phyloP scores from a whole-genome alignment of 2,329 filamentous ascomycete genomes.

The Trichoderma guizhouense region DNA sequence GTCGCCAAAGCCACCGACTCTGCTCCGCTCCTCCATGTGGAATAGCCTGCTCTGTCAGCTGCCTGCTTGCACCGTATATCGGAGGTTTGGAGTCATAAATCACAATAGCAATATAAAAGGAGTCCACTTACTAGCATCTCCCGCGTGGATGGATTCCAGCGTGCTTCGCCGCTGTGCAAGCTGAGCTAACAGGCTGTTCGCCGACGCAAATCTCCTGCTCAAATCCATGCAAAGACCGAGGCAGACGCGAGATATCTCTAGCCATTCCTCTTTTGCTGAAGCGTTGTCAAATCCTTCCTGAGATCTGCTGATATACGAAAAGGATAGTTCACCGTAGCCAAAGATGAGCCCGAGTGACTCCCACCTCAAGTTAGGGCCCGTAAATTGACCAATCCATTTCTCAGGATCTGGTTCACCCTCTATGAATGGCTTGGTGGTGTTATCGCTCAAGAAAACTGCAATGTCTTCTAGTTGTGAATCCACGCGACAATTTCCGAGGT shows the following conservation, averaged over 20 bases:
- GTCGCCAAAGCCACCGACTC: conserved; percentile 37
- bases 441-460: conserved; percentile 35
- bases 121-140: conserved; percentile 38
- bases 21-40: conserved; percentile 37
- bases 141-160: conserved; percentile 37
- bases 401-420: conserved; percentile 35
- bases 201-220: conserved; percentile 24
- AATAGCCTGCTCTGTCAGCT: conserved; percentile 28
- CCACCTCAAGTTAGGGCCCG: conserved; percentile 40
- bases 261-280: neutral
- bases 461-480: conserved; percentile 35
- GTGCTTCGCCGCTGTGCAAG: conserved; percentile 35
- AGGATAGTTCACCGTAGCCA: neutral
- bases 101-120: neutral
- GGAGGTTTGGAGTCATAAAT: neutral
- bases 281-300: neutral
- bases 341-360: conserved; percentile 41
- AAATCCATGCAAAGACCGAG: conserved; percentile 19
- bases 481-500: conserved; percentile 24
- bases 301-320: neutral
- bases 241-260: conserved; percentile 15
- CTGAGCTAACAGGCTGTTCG: conserved; percentile 39
- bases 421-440: conserved; percentile 35
- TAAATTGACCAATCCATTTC: conserved; percentile 40
- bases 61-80: neutral